Evolutionary conservation across 345 rosid species (phyloP).

Genomic region (Moricandia moricandioides): DNA sequence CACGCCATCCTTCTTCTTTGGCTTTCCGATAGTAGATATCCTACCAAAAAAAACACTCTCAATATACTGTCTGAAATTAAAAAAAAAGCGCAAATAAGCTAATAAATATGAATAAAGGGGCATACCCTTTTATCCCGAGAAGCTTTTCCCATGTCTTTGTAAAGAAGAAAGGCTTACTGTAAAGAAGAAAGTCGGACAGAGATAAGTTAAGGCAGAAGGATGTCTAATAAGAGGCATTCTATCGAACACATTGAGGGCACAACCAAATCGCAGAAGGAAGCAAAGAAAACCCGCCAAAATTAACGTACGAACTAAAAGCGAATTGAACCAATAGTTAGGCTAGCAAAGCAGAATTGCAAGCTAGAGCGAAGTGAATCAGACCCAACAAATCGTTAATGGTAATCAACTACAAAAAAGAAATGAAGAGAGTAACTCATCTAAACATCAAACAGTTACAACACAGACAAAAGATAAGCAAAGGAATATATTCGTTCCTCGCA

Average conservation of each 20-base stretch:
- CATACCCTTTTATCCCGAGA: slow-evolving; percentile 87
- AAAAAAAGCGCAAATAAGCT: background rate
- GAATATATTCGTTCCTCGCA: background rate
- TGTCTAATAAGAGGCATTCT: background rate
- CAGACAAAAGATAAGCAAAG: background rate
- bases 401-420: background rate
- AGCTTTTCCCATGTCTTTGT: slow-evolving; percentile 75
- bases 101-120: background rate
- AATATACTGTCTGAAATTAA: background rate
- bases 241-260: background rate
- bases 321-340: background rate
- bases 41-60: slow-evolving; percentile 35
- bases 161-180: background rate
- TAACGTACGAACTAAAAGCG: background rate
- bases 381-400: background rate
- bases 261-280: background rate
- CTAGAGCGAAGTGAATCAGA: background rate
- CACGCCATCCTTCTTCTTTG: slow-evolving; percentile 99
- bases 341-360: background rate
- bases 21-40: slow-evolving; percentile 93
- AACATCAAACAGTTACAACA: background rate
- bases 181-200: background rate
- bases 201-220: background rate
- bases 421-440: background rate
- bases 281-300: background rate